Percentiles rank a stretch among this genome's conserved stretches.
Conservation (phyloP, 2,329 filamentous ascomycete genomes). For the Penicillium aurantiogriseum region DNA sequence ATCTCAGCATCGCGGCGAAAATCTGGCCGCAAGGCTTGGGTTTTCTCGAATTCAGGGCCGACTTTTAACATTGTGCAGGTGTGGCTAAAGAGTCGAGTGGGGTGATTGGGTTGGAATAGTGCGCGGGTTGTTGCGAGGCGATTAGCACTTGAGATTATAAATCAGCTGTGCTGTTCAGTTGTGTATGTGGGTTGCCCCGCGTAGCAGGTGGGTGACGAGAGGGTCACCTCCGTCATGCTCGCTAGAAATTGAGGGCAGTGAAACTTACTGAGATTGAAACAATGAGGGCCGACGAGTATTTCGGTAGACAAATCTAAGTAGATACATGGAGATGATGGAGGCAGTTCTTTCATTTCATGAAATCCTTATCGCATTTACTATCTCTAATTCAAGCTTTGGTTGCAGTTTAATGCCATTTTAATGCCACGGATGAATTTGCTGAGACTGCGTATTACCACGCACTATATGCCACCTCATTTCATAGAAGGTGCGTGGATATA, state of each 20-base stretch:
- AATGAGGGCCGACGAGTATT: neutral
- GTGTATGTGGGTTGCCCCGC: neutral
- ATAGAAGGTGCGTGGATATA: neutral
- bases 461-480: no score
- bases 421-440: neutral
- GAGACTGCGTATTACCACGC: neutral
- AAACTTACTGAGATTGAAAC: slow-evolving; percentile 9
- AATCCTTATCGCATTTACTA: slow-evolving; percentile 2
- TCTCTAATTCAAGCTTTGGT: neutral
- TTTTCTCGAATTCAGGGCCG: slow-evolving; percentile 36
- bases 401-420: neutral
- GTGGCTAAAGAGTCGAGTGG: slow-evolving; percentile 18
- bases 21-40: slow-evolving; percentile 44
- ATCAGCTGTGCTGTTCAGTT: slow-evolving; percentile 4
- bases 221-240: neutral
- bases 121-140: neutral
- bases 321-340: slow-evolving; percentile 8
- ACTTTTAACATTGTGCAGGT: slow-evolving; percentile 27
- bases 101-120: neutral
- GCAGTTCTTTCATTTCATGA: neutral
- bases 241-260: neutral
- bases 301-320: neutral
- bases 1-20: slow-evolving; percentile 37
- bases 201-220: neutral
- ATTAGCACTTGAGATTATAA: slow-evolving; percentile 2